Evolutionary conservation across 768 basidiomycete species (phyloP).

Genomic region (Tubosaeta sp.): DNA sequence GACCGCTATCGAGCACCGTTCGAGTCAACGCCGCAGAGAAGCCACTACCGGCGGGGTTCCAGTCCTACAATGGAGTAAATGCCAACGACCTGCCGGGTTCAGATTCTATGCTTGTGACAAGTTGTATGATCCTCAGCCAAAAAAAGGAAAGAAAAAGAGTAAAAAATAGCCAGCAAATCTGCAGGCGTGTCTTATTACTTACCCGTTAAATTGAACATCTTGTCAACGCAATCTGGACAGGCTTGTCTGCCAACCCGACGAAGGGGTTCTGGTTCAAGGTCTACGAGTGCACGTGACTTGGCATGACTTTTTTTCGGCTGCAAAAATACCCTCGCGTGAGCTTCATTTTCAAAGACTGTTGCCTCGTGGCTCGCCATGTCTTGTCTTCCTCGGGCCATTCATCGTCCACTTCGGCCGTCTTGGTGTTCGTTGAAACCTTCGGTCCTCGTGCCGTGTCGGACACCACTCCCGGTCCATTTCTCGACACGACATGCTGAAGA

Average conservation of each 20-base stretch:
- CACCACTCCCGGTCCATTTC: constrained; percentile 2
- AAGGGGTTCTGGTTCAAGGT: neutral
- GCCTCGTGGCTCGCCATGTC: constrained; percentile 15
- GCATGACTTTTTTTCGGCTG: constrained; percentile 5
- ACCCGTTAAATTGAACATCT: neutral
- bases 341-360: constrained; percentile 2
- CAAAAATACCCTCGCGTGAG: constrained; percentile 9
- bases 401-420: constrained; percentile 9
- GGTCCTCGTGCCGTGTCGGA: constrained; percentile 15
- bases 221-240: neutral
- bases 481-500: constrained; percentile 15
- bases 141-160: neutral
- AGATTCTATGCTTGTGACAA: too few species aligned
- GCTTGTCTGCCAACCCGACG: neutral
- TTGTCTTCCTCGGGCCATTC: constrained; percentile 15
- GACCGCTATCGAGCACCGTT: too few species aligned
- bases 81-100: too few species aligned
- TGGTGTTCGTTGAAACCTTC: constrained; percentile 9
- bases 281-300: constrained; percentile 18
- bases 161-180: neutral
- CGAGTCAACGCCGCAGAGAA: too few species aligned
- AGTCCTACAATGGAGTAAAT: too few species aligned
- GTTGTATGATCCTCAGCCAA: too few species aligned
- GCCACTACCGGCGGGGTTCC: too few species aligned
- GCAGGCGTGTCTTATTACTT: neutral